Evolutionary conservation across 805 yeast genomes (phyloP).

Genomic region (Zygoascus biomembranicola): DNA sequence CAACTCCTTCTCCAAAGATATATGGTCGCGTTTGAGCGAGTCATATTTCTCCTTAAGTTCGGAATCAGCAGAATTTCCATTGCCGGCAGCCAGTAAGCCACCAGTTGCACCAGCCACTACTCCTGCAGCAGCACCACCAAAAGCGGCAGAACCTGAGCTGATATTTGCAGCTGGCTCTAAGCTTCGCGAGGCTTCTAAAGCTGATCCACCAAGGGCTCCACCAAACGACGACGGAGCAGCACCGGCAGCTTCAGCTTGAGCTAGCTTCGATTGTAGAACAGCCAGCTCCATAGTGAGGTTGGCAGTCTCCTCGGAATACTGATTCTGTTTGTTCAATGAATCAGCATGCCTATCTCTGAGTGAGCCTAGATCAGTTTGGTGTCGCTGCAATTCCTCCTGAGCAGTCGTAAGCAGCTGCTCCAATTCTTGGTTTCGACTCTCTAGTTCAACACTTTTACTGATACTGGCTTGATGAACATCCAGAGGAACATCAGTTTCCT

Average conservation of each 20-base stretch:
- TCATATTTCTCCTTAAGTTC: constrained; percentile 14
- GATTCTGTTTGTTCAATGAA: constrained; percentile 8
- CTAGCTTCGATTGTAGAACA: constrained; percentile 4
- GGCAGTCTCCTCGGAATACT: constrained; percentile 6
- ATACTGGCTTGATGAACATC: neutral
- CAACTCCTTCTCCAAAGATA: constrained; percentile 17
- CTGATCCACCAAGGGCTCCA: neutral
- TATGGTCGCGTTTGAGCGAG: constrained; percentile 17
- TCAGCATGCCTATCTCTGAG: constrained; percentile 5
- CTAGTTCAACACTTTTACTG: neutral
- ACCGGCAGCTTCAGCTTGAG: constrained; percentile 2
- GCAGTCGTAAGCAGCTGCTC: neutral
- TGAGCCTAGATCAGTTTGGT: neutral
- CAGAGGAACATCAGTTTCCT: neutral
- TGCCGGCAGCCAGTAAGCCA: neutral
- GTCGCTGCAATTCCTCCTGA: neutral
- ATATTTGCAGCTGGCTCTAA: neutral
- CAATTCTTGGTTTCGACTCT: neutral
- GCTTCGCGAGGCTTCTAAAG: neutral
- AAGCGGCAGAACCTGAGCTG: neutral
- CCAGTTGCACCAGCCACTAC: neutral
- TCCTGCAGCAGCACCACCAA: neutral
- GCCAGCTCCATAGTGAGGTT: constrained; percentile 4
- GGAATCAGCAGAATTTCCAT: neutral
- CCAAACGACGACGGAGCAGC: neutral